These are phyloP conservation scores for Prototheca wickerhamii DNA, from an alignment of 163 green algal species.

Conservation along the genomic window DNA sequence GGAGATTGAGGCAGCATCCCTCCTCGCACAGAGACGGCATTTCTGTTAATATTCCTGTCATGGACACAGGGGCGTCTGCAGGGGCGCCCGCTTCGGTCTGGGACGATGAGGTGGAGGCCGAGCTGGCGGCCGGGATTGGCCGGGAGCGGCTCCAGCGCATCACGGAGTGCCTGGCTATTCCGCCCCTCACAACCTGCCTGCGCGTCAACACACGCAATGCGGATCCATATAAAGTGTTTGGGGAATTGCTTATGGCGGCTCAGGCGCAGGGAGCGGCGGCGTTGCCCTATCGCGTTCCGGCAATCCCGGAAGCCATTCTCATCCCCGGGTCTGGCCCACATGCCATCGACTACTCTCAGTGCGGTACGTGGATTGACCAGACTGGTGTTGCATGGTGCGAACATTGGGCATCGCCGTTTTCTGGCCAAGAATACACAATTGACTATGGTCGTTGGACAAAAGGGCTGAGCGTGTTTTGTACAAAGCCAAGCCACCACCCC, in stretches of 20 bases:
- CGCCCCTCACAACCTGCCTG: neutral
- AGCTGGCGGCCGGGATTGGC: neutral
- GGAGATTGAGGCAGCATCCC: too few relatives aligned
- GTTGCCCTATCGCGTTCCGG: neutral
- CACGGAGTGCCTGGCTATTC: neutral
- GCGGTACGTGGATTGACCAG: neutral
- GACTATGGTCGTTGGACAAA: too few relatives aligned
- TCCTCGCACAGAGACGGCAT: too few relatives aligned
- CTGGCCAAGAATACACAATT: neutral
- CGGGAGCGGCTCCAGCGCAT: neutral
- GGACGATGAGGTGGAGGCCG: neutral
- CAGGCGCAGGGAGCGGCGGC: neutral
- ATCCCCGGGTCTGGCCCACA: neutral
- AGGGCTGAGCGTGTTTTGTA: too few relatives aligned
- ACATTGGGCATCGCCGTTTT: neutral
- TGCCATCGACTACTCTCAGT: neutral
- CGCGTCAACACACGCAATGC: neutral
- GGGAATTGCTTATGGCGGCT: neutral
- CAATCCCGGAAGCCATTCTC: neutral
- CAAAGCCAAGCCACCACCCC: neutral
- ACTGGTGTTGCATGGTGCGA: neutral
- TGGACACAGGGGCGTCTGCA: too few relatives aligned
- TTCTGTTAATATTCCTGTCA: too few relatives aligned
- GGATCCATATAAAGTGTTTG: neutral
- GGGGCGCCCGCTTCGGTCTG: neutral